phyloP scores from a whole-genome alignment of 2,329 filamentous ascomycete genomes.

The Ophiostoma ips region DNA sequence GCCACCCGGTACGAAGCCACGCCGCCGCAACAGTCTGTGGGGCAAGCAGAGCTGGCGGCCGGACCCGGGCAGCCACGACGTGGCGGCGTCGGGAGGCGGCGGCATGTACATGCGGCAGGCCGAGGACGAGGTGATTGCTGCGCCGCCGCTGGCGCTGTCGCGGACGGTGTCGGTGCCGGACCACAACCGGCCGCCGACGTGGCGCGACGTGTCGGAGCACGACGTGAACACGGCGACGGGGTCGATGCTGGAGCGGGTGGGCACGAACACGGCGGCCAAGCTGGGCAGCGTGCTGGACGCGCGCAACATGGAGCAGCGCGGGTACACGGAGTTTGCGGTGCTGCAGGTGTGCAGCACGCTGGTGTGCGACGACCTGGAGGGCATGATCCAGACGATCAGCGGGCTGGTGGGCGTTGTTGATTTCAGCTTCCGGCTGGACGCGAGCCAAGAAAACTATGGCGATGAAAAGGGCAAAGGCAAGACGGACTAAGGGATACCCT shows the following conservation, averaged over 20 bases:
- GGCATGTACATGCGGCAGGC: constrained; percentile 1
- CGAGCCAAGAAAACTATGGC: background rate
- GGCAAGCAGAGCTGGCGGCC: constrained; percentile 3
- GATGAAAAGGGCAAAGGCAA: constrained; percentile 14
- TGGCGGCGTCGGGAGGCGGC: no score
- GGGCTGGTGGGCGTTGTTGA: constrained; percentile 61
- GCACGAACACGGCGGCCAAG: background rate
- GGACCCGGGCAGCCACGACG: background rate
- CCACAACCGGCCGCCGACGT: background rate
- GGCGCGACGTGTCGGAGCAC: constrained; percentile 5
- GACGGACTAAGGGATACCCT: constrained; percentile 11
- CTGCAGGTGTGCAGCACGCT: constrained; percentile 58
- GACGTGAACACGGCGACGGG: constrained; percentile 7
- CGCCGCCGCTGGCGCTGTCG: background rate
- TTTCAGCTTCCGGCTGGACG: constrained; percentile 40
- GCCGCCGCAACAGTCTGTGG: constrained; percentile 8
- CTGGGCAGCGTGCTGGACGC: constrained; percentile 41
- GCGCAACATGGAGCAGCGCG: constrained; percentile 53
- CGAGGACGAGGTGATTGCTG: background rate
- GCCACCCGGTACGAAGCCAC: background rate
- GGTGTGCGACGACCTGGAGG: constrained; percentile 54
- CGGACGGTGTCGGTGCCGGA: background rate
- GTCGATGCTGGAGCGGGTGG: constrained; percentile 5
- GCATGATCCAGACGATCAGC: constrained; percentile 46
- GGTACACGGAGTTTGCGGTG: constrained; percentile 63